phyloP scores from a whole-genome alignment of 108 stramenopile genomes.

The Cyclostephanos invisitatus region DNA sequence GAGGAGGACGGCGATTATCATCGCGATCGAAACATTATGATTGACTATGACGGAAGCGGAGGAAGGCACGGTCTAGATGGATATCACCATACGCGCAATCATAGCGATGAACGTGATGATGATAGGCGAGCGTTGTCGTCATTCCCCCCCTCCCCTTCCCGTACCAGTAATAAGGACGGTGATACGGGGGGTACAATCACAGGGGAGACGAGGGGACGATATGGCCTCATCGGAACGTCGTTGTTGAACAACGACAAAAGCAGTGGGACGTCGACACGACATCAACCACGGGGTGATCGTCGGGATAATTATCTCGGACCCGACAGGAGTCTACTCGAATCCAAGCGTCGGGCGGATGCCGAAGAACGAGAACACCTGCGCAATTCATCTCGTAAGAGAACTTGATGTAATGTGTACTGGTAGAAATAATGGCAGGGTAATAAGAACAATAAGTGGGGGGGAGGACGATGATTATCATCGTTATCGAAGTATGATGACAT shows the following conservation, averaged over 20 bases:
- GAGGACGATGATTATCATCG: slow-evolving; percentile 3
- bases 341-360: slow-evolving; percentile 57
- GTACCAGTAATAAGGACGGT: slow-evolving; percentile 1
- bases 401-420: slow-evolving; percentile 4
- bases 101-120: neutral
- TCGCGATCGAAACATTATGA: neutral
- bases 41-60: neutral
- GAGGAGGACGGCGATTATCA: neutral
- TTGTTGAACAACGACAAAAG: slow-evolving; percentile 2
- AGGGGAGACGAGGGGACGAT: slow-evolving; percentile 46
- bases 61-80: neutral
- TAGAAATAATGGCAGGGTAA: slow-evolving; percentile 9
- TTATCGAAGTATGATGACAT: no score
- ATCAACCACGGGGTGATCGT: neutral
- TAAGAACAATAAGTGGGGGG: neutral
- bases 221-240: slow-evolving; percentile 54
- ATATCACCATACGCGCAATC: neutral
- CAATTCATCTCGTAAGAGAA: neutral
- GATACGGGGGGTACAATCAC: neutral
- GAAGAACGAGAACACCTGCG: slow-evolving; percentile 32
- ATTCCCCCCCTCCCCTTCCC: neutral
- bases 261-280: neutral
- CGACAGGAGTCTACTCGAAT: slow-evolving; percentile 49
- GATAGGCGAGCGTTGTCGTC: neutral
- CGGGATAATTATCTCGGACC: slow-evolving; percentile 58